Evolutionary conservation across 169 alveolate genomes (phyloP).

Genomic region (Plasmodium fragile): DNA sequence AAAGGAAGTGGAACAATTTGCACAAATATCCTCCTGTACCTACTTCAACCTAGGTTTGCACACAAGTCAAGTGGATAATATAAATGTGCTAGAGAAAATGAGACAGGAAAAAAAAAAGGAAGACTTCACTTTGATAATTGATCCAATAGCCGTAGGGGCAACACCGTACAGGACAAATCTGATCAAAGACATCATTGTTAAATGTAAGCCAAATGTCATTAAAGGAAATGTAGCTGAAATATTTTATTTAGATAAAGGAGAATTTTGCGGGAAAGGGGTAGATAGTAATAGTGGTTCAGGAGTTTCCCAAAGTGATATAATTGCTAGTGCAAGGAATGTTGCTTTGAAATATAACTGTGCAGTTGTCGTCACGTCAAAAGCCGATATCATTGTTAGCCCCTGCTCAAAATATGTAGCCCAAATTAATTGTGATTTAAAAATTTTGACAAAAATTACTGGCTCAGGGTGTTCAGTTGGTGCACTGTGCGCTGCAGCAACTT

Average conservation of each 20-base stretch:
- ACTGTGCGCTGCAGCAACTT: conserved; percentile 70
- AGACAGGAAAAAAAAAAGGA: conserved; percentile 42
- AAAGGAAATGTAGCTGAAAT: conserved; percentile 75
- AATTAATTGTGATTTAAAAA: conserved; percentile 53
- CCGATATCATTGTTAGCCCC: conserved; percentile 48
- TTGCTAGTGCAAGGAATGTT: conserved; percentile 67
- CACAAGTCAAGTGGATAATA: conserved; percentile 46
- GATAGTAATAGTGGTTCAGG: conserved; percentile 38
- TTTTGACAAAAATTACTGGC: conserved; percentile 64
- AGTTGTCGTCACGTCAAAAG: conserved; percentile 64
- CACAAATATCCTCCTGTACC: conserved; percentile 26
- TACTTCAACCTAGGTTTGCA: conserved; percentile 61
- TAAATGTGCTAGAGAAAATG: conserved; percentile 36
- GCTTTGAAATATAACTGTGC: conserved; percentile 65
- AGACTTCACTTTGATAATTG: conserved; percentile 30
- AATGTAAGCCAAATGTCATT: conserved; percentile 68
- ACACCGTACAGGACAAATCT: conserved; percentile 46
- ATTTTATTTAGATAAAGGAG: conserved; percentile 53
- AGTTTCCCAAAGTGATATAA: conserved; percentile 13
- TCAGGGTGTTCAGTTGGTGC: conserved; percentile 77
- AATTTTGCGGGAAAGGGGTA: conserved; percentile 52
- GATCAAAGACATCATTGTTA: conserved; percentile 38
- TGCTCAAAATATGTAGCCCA: conserved; percentile 31
- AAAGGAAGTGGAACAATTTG: conserved; percentile 64
- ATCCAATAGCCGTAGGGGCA: conserved; percentile 76